Evolutionary conservation across 352 stramenopile species (phyloP), one percentile per base, ranked within the genome.

Genomic region (Globisporangium splendens): DNA sequence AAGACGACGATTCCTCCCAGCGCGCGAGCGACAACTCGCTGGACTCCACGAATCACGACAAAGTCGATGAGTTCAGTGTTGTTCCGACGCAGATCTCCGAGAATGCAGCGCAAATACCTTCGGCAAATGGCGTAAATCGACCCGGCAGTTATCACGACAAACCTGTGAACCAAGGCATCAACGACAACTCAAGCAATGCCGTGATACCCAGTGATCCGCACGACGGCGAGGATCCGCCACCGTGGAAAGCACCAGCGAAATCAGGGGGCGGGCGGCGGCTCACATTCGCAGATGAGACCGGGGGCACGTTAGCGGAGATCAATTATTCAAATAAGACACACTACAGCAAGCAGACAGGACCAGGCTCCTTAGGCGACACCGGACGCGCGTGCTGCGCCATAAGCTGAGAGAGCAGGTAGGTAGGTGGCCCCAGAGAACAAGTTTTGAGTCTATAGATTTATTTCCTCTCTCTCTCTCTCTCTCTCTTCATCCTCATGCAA

Each of bases 301-400:
- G 78, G 39, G 80, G 79, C 13, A 42, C 43, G 18, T 59, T 90
- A 10, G 69, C 76, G 13, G 79, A 90, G 56, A 79, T 89, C 50
- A 89, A 48, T 38, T 91, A 87, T 55, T 91, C 82, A 12, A 84
- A 75, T 62, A 64, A 79, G 61, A 89, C 78, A 50, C 83, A 92
- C 51, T 92, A 92, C 68, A 90, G 80, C 70, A 92, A 92, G 48
- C 80, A 90, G 55, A 55, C 66, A n/a, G 57, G 65, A 13, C 63
- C 66, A 1, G 65, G 78, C 8, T 38, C 59, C 0, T 51, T 85
- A 6, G 61, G 69, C 33, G 70, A 68, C 17, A 13, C 63, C 6
- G 54, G 57, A 3, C 69, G 68, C 35, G 70, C 47, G 4, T 86
- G 76, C 54, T 86, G 76, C 51, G 55, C 69, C 35, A 80, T 86